Evolutionary conservation across 83 land plant genomes (phyloP).

Genomic region (Picea abies): DNA sequence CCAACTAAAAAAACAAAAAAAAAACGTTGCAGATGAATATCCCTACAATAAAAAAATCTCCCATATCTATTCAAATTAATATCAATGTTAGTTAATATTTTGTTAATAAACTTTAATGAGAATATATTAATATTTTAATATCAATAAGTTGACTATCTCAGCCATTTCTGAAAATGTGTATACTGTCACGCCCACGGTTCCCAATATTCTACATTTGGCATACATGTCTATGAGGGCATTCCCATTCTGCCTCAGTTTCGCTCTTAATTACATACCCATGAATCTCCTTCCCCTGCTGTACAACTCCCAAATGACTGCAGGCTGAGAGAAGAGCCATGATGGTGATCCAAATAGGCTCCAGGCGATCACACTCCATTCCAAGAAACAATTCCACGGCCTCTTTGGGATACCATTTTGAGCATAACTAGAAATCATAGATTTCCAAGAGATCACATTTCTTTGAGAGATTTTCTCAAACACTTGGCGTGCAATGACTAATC

Average conservation of each 20-base stretch:
- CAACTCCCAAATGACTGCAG: slow-evolving; percentile 23
- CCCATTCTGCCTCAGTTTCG: slow-evolving; percentile 14
- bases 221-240: slow-evolving; percentile 19
- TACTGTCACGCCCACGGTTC: too few species aligned
- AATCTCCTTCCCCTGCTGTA: slow-evolving; percentile 34
- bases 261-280: slow-evolving; percentile 35
- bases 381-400: slow-evolving; percentile 33
- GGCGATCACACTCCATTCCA: slow-evolving; percentile 32
- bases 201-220: too few species aligned
- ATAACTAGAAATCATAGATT: slow-evolving; percentile 40
- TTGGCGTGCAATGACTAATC: slow-evolving; percentile 11
- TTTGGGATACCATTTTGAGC: slow-evolving; percentile 20
- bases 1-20: too few species aligned
- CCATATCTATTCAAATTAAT: too few species aligned
- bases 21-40: too few species aligned
- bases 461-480: slow-evolving; percentile 31
- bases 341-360: slow-evolving; percentile 38
- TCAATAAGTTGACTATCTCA: too few species aligned
- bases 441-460: slow-evolving; percentile 46
- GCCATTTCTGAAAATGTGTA: too few species aligned
- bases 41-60: too few species aligned
- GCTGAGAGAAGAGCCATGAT: slow-evolving; percentile 41
- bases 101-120: too few species aligned
- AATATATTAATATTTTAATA: too few species aligned
- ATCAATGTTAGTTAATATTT: too few species aligned